Percentiles rank a stretch among this genome's conserved stretches.
phyloP scores from a whole-genome alignment of 2,329 filamentous ascomycete genomes.

The Hypomyces perniciosus region DNA sequence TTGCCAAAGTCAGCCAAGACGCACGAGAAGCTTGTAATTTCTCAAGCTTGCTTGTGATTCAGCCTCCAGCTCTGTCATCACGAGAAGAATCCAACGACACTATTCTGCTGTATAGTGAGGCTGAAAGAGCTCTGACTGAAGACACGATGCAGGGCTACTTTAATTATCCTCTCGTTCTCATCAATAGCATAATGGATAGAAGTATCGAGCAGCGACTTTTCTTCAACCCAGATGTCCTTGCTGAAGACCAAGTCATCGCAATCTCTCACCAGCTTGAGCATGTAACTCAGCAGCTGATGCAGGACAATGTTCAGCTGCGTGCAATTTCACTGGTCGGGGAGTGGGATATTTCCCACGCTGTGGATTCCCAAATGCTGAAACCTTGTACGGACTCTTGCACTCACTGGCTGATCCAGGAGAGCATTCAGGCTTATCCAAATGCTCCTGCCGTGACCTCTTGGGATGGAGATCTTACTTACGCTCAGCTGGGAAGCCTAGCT shows the following conservation, averaged over 20 bases:
- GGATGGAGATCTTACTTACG: slow-evolving; percentile 6
- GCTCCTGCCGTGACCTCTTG: slow-evolving; percentile 5
- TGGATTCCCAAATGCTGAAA: background rate
- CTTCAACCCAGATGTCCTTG: background rate
- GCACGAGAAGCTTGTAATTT: background rate
- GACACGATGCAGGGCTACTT: slow-evolving; percentile 4
- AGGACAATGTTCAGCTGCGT: background rate
- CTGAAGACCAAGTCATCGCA: background rate
- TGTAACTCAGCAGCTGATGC: slow-evolving; percentile 1
- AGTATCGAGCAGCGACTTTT: background rate
- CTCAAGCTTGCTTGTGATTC: background rate
- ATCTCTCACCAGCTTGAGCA: slow-evolving; percentile 1
- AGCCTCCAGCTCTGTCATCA: background rate
- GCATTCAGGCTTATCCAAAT: background rate
- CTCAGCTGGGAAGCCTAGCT: background rate
- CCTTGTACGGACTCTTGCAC: slow-evolving; percentile 22
- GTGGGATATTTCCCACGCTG: background rate
- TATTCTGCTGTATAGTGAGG: background rate
- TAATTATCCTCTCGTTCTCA: slow-evolving; percentile 5
- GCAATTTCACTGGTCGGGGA: background rate
- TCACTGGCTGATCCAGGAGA: slow-evolving; percentile 9
- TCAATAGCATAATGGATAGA: background rate
- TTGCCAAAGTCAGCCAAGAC: background rate
- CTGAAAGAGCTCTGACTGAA: background rate
- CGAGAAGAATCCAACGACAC: background rate